Conservation (phyloP, 2,329 filamentous ascomycete genomes). For the Monilinia fructigena region DNA sequence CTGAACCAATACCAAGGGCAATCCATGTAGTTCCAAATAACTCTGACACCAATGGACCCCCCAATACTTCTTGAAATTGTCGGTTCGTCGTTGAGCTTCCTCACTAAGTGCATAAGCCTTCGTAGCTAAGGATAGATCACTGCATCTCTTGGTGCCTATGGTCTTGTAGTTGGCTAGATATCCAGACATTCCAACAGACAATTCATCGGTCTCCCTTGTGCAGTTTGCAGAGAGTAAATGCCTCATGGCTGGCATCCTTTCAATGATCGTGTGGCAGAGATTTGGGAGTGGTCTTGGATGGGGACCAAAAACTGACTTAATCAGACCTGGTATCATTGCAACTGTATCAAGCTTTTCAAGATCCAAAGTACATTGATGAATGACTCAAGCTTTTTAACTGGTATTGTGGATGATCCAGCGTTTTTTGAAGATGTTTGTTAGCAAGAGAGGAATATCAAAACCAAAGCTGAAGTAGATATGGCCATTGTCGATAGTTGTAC, state of each 20-base stretch:
- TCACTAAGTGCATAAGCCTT: constrained; percentile 5
- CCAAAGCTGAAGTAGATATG: constrained; percentile 4
- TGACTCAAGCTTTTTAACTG: neutral
- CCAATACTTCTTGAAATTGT: neutral
- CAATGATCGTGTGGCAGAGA: neutral
- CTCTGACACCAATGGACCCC: neutral
- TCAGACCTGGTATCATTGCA: constrained; percentile 11
- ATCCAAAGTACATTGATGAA: neutral
- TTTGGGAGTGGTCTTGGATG: constrained; percentile 4
- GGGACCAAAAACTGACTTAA: constrained; percentile 8
- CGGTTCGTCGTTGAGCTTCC: constrained; percentile 1
- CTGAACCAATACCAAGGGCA: neutral
- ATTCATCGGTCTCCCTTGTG: constrained; percentile 1
- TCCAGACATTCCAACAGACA: constrained; percentile 5
- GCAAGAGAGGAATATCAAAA: constrained; percentile 10
- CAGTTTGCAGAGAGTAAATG: constrained; percentile 8
- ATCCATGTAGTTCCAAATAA: constrained; percentile 2
- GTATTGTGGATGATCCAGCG: neutral
- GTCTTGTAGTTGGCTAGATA: constrained; percentile 2
- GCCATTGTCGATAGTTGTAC: neutral
- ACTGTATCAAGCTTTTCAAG: constrained; percentile 3
- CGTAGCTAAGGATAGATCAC: constrained; percentile 4
- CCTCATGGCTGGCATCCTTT: constrained; percentile 1
- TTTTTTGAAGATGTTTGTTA: neutral
- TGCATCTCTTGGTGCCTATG: constrained; percentile 1